Evolutionary conservation across 495 filamentous ascomycete genomes (phyloP).

Genomic region (Penicillium manginii): DNA sequence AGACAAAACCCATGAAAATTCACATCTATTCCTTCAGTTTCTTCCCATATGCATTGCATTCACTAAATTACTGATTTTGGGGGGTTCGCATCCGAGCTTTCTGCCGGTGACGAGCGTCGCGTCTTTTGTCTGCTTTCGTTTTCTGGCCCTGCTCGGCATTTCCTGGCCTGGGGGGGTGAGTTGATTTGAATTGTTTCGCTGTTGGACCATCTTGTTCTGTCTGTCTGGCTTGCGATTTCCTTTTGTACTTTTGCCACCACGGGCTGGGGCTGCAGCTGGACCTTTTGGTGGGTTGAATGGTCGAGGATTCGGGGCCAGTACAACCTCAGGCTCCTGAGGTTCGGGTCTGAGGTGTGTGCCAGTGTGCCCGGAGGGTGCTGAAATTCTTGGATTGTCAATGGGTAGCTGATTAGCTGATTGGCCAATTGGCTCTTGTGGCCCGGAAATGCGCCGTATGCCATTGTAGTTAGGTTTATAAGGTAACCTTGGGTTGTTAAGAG

Average conservation of each 20-base stretch:
- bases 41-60: background rate
- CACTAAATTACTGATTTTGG: background rate
- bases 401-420: too few relatives aligned
- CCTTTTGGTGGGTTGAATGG: background rate
- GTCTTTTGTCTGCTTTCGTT: background rate
- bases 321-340: too few relatives aligned
- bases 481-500: too few relatives aligned
- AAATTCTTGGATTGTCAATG: too few relatives aligned
- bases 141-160: background rate
- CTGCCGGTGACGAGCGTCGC: background rate
- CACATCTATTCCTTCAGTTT: background rate
- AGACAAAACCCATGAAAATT: background rate
- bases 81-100: background rate
- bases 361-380: background rate
- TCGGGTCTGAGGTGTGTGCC: background rate
- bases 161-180: too few relatives aligned
- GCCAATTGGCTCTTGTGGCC: too few relatives aligned
- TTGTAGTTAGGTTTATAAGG: too few relatives aligned
- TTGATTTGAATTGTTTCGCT: background rate
- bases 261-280: background rate
- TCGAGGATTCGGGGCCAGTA: background rate
- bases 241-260: background rate
- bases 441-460: too few relatives aligned
- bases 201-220: background rate
- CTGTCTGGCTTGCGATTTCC: background rate